These are phyloP conservation scores for Trichoderma endophyticum DNA, from an alignment of 2,329 filamentous ascomycete species.

Conservation along the genomic window DNA sequence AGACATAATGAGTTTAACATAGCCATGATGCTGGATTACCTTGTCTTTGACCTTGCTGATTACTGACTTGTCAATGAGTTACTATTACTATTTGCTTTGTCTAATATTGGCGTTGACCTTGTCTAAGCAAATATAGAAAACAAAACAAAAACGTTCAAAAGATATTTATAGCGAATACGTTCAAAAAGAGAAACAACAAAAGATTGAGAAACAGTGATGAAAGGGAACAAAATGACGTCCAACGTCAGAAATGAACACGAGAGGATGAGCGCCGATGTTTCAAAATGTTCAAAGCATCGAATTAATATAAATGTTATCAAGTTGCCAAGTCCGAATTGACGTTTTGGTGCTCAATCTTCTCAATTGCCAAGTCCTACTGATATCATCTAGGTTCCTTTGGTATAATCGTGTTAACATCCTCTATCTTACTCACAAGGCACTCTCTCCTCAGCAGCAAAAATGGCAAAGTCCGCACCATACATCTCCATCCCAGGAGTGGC, in stretches of 20 bases:
- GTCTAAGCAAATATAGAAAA: no score
- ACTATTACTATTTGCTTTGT: neutral
- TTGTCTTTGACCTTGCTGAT: neutral
- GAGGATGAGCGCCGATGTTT: neutral
- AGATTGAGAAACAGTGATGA: neutral
- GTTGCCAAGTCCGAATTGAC: no score
- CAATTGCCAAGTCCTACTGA: neutral
- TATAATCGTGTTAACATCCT: neutral
- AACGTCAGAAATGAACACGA: neutral
- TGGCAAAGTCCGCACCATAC: neutral
- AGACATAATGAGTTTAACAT: neutral
- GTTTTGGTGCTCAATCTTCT: neutral
- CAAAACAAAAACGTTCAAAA: neutral
- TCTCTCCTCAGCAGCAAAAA: neutral
- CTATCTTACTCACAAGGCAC: neutral
- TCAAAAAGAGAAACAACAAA: neutral
- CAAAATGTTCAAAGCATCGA: neutral
- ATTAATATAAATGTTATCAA: neutral
- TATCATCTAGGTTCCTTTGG: neutral
- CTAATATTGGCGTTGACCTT: neutral
- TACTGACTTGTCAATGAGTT: neutral
- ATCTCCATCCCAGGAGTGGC: slow-evolving; percentile 4
- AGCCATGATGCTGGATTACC: neutral
- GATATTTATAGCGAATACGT: neutral
- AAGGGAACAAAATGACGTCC: neutral